phyloP scores from a whole-genome alignment of 108 stramenopile genomes.

The Skeletonema tropicum region DNA sequence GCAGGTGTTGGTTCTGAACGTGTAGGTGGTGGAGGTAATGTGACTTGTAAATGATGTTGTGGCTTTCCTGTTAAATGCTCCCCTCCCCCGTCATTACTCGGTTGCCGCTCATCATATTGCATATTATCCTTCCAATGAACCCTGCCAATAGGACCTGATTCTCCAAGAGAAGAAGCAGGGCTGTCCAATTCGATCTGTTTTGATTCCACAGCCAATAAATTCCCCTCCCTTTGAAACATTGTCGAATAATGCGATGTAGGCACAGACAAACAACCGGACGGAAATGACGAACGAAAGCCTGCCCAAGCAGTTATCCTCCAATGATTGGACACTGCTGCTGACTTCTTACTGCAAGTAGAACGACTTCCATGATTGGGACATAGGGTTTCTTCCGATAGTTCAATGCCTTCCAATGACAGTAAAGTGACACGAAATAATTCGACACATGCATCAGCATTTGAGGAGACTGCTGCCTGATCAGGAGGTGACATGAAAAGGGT shows the following conservation, averaged over 20 bases:
- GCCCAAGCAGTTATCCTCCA: slow-evolving; percentile 1
- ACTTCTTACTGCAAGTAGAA: neutral
- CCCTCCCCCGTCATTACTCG: neutral
- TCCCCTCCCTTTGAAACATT: neutral
- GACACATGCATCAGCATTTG: neutral
- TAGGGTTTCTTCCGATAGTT: neutral
- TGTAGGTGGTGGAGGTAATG: neutral
- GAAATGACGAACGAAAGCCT: neutral
- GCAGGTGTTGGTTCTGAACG: neutral
- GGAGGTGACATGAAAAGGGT: neutral
- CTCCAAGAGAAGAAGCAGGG: neutral
- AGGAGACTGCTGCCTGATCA: neutral
- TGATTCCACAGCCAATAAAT: slow-evolving; percentile 3
- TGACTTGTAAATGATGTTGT: slow-evolving; percentile 4
- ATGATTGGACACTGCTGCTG: neutral
- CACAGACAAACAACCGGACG: neutral
- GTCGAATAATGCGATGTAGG: slow-evolving; percentile 1
- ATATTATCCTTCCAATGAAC: neutral
- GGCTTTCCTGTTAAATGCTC: neutral
- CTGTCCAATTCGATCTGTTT: neutral
- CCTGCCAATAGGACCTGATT: neutral
- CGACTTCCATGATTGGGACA: neutral
- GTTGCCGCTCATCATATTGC: neutral
- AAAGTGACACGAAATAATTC: neutral
- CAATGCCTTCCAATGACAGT: neutral